Evolutionary conservation across 1,284 basidiomycete genomes (phyloP).

Genomic region (Cutaneotrichosporon cutaneum): DNA sequence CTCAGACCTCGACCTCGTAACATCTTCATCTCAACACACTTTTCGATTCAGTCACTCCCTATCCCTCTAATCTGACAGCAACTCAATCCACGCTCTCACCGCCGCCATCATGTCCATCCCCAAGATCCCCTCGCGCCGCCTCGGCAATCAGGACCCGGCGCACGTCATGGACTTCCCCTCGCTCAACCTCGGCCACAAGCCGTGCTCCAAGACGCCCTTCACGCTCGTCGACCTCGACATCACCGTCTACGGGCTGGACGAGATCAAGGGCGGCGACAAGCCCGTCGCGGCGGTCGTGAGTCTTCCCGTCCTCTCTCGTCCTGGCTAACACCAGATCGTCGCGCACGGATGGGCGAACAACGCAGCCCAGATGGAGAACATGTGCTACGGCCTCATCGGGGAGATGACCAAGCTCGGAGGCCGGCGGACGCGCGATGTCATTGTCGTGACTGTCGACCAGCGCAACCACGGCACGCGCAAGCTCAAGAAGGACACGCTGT

Average conservation of each 20-base stretch:
- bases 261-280: conserved; percentile 31
- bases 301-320: background rate
- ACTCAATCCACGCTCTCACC: background rate
- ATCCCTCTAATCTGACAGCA: background rate
- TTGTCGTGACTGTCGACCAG: conserved; percentile 60
- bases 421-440: conserved; percentile 35
- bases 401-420: conserved; percentile 21
- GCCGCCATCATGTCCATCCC: conserved; percentile 10
- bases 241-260: conserved; percentile 42
- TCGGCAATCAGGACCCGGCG: conserved; percentile 24
- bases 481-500: conserved; percentile 57
- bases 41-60: background rate
- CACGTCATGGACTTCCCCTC: conserved; percentile 34
- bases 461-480: conserved; percentile 65
- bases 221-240: conserved; percentile 39
- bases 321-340: conserved; percentile 17
- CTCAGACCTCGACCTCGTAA: background rate
- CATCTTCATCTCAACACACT: background rate
- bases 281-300: conserved; percentile 41
- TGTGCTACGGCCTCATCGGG: conserved; percentile 42
- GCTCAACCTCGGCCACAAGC: conserved; percentile 30
- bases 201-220: conserved; percentile 21
- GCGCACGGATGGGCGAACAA: conserved; percentile 26
- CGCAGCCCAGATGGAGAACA: conserved; percentile 34
- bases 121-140: conserved; percentile 20